Evolutionary conservation across 2,329 filamentous ascomycete genomes (phyloP).

Genomic region (Diplodia scrobiculata): DNA sequence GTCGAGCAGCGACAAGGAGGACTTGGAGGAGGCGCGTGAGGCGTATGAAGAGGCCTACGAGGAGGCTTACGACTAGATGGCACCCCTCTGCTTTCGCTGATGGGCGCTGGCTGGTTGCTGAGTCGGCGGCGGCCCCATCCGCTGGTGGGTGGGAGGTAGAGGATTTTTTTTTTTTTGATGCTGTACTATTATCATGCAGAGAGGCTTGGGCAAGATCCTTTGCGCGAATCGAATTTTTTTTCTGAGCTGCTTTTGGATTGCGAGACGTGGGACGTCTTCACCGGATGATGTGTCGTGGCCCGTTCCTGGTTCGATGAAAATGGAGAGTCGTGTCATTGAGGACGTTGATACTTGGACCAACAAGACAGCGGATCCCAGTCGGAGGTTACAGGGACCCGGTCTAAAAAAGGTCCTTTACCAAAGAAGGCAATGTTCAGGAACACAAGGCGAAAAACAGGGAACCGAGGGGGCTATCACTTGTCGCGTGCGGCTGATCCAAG

Average conservation of each 20-base stretch:
- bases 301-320: background rate
- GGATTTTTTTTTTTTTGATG: background rate
- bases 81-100: background rate
- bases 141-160: conserved; percentile 21
- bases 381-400: background rate
- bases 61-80: conserved; percentile 20
- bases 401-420: background rate
- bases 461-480: background rate
- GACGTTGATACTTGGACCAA: too few relatives aligned
- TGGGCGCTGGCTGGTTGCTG: background rate
- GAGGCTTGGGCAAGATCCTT: background rate
- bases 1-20: conserved; percentile 22
- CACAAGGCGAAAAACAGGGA: conserved; percentile 2
- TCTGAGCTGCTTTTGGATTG: background rate
- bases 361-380: background rate
- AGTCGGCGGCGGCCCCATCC: background rate
- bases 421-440: conserved; percentile 19
- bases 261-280: background rate
- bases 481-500: conserved; percentile 1
- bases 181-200: background rate
- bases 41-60: conserved; percentile 23
- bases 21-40: conserved; percentile 13
- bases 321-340: background rate
- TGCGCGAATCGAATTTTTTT: background rate
- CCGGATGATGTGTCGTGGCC: background rate